Percentiles rank a stretch among this genome's conserved stretches.
phyloP scores from a whole-genome alignment of 129 eudicot species.

The Artemisia annua region DNA sequence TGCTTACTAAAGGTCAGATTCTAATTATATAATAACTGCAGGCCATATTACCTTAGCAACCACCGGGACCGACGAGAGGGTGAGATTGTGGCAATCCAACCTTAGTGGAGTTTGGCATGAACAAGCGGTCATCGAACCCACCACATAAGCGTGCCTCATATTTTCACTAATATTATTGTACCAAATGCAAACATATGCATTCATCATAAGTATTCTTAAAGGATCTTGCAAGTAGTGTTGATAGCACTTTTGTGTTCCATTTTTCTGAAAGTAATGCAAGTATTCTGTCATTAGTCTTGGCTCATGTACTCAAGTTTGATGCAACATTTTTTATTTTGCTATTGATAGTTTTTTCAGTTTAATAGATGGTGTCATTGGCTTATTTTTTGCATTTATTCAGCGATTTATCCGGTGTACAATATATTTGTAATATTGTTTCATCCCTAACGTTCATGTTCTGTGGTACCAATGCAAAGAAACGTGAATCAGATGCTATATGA shows the following conservation, averaged over 20 bases:
- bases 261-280: constrained; percentile 8
- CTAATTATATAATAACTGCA: too few relatives aligned
- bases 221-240: constrained; percentile 5
- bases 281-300: not conserved
- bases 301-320: constrained; percentile 11
- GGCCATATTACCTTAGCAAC: too few relatives aligned
- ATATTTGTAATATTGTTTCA: too few relatives aligned
- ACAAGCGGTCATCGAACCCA: constrained; percentile 63
- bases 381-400: too few relatives aligned
- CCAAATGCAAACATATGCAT: constrained; percentile 16
- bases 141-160: constrained; percentile 27
- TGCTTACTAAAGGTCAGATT: too few relatives aligned
- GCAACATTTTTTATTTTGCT: not conserved
- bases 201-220: constrained; percentile 12
- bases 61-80: too few relatives aligned
- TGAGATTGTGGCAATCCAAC: too few relatives aligned
- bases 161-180: constrained; percentile 8
- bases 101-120: constrained; percentile 84
- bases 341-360: not conserved
- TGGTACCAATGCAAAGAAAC: too few relatives aligned
- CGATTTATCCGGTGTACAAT: too few relatives aligned
- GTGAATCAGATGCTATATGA: too few relatives aligned
- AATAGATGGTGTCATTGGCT: not conserved
- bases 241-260: constrained; percentile 14
- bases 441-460: too few relatives aligned